Evolutionary conservation across 108 stramenopile genomes (phyloP), one percentile per base, ranked within the genome.

Genomic region (Nitzschia palea): DNA sequence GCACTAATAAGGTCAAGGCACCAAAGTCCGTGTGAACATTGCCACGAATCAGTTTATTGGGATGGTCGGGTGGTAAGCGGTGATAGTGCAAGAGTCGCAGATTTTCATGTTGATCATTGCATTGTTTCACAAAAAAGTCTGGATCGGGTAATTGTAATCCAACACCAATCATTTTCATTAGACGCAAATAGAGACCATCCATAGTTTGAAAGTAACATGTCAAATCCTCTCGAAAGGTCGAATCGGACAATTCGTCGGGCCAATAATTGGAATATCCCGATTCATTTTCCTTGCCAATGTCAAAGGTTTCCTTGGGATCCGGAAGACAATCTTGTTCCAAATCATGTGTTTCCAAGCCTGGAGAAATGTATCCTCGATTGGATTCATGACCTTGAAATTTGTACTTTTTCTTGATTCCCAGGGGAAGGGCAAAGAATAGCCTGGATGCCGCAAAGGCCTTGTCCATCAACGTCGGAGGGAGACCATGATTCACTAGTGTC

Each of bases 341-440:
- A 57, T 78, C 71, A 33, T 67, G 55, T n/a, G 71, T 78, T 53
- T 78, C 77, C 10, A 56, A 43, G 0, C 87, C 84, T 33, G 76
- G 28, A 0, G 65, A 55, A 67, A 88, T 88, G 61, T 85, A 88
- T 31, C 87, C 87, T 33, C 87, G 77, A 60, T 85, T 85, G 30
- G 68, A 62, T 12, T 70, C 47, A 2, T 55, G 65, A 43, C 56
- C 42, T 59, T 80, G 66, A 55, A 85, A 88, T 9, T 45, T 58
- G 10, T 74, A 81, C 27, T 78, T 70, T 50, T 73, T 65, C 57
- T 85, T 88, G 35, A 55, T 44, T 12, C 55, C 58, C 0, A 69
- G n/a, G 6, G 84, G 80, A 27, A 71, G 52, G 8, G 67, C 34
- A 53, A 88, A 88, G 48, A 88, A 88, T 20, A 27, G n/a, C 15